phyloP scores from a whole-genome alignment of 2,329 filamentous ascomycete species.

The Exserohilum rostratum region DNA sequence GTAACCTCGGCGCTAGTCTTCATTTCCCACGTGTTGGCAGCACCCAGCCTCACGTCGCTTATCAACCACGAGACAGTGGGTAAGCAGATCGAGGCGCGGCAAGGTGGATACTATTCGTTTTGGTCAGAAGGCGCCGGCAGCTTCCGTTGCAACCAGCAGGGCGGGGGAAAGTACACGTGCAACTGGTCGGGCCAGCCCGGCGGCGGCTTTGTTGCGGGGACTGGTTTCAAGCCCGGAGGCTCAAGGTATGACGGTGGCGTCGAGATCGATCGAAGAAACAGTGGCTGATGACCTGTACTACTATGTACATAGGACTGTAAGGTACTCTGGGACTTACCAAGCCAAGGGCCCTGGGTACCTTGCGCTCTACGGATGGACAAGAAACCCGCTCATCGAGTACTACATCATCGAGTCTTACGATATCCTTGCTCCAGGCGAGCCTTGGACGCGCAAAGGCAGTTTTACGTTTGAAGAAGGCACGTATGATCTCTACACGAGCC shows the following conservation, averaged over 20 bases:
- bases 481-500: slow-evolving; percentile 55
- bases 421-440: slow-evolving; percentile 46
- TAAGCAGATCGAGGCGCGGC: slow-evolving; percentile 13
- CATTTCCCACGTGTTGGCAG: neutral
- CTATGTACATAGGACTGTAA: slow-evolving; percentile 24
- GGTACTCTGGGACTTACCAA: slow-evolving; percentile 29
- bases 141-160: slow-evolving; percentile 29
- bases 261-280: too few species aligned
- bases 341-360: slow-evolving; percentile 32
- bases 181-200: slow-evolving; percentile 22
- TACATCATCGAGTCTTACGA: slow-evolving; percentile 62
- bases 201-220: slow-evolving; percentile 33
- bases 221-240: slow-evolving; percentile 47
- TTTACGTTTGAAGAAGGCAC: slow-evolving; percentile 58
- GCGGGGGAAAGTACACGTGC: slow-evolving; percentile 29
- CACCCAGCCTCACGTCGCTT: slow-evolving; percentile 1
- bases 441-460: slow-evolving; percentile 50
- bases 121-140: slow-evolving; percentile 59
- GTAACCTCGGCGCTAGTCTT: neutral
- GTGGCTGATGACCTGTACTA: neutral
- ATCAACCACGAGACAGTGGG: slow-evolving; percentile 15
- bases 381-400: slow-evolving; percentile 60
- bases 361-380: slow-evolving; percentile 63
- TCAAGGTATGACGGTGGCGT: slow-evolving; percentile 5
- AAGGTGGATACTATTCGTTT: slow-evolving; percentile 60